phyloP scores from a whole-genome alignment of 176 grass and related monocot species.

The Hsuehochloa calcarea region DNA sequence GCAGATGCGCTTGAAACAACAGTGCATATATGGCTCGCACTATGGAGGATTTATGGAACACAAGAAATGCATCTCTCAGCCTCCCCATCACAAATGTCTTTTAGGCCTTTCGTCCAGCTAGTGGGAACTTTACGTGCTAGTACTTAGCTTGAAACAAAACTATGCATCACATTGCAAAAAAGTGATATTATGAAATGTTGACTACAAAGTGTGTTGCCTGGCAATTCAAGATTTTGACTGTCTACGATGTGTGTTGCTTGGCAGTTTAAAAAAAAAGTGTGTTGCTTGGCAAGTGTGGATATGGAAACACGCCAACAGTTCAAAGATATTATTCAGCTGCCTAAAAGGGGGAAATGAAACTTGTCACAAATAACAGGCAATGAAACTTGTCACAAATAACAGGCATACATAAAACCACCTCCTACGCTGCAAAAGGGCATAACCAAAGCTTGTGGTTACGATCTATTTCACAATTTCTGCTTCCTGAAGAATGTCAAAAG shows the following conservation, averaged over 20 bases:
- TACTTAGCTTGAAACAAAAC: neutral
- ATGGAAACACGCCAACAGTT: constrained; percentile 6
- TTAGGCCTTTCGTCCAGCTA: neutral
- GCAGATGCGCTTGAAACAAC: neutral
- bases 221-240: too few relatives aligned
- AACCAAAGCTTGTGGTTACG: neutral
- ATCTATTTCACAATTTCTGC: constrained; percentile 25
- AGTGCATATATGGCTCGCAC: neutral
- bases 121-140: neutral
- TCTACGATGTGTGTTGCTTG: neutral
- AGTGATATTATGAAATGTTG: constrained; percentile 9
- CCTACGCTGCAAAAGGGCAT: constrained; percentile 22
- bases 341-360: constrained; percentile 13
- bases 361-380: constrained; percentile 21
- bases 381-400: constrained; percentile 1
- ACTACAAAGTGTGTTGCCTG: neutral
- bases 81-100: neutral
- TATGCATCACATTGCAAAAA: constrained; percentile 2
- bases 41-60: neutral
- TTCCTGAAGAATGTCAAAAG: constrained; percentile 23
- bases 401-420: constrained; percentile 37
- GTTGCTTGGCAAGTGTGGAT: neutral
- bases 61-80: neutral
- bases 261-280: neutral
- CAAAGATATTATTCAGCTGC: constrained; percentile 39